A percentile compares a stretch with the other conserved stretches of the same genome.
Evolutionary conservation across 202 grass and related monocot genomes (phyloP).

Genomic region (Bolboschoenoplectus hybrid): DNA sequence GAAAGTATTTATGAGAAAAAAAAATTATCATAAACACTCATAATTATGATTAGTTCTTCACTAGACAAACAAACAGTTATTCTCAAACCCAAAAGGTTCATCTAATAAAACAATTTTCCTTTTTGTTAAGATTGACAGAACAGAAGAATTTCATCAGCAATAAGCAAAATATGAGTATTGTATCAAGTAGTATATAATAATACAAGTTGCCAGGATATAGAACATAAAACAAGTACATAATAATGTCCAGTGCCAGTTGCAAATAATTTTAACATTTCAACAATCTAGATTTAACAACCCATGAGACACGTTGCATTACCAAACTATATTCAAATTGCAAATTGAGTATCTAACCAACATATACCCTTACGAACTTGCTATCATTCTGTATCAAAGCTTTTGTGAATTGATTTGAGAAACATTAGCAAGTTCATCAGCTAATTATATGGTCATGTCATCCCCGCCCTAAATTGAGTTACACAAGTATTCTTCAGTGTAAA

Average conservation of each 20-base stretch:
- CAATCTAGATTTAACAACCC: background rate
- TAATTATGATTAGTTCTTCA: background rate
- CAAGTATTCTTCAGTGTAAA: background rate
- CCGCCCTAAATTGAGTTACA: background rate
- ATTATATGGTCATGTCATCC: background rate
- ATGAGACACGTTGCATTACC: background rate
- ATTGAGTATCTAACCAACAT: background rate
- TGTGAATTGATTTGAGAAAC: background rate
- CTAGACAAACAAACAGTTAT: background rate
- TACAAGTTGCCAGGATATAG: background rate
- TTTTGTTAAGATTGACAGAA: background rate
- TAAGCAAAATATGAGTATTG: background rate
- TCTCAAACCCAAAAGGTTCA: background rate
- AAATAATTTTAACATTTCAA: background rate
- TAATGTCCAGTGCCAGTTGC: background rate
- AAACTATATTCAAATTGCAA: background rate
- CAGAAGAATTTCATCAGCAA: background rate
- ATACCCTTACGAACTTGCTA: background rate
- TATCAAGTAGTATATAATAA: background rate
- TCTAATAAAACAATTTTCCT: background rate
- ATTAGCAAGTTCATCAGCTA: background rate
- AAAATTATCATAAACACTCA: background rate
- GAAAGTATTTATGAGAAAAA: background rate
- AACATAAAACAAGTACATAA: background rate
- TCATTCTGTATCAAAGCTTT: background rate